Percentiles rank a stretch among this genome's conserved stretches.
These are phyloP conservation scores for Umbelopsis sp. DNA, from an alignment of 192 early-diverging fungal species.

Conservation along the genomic window DNA sequence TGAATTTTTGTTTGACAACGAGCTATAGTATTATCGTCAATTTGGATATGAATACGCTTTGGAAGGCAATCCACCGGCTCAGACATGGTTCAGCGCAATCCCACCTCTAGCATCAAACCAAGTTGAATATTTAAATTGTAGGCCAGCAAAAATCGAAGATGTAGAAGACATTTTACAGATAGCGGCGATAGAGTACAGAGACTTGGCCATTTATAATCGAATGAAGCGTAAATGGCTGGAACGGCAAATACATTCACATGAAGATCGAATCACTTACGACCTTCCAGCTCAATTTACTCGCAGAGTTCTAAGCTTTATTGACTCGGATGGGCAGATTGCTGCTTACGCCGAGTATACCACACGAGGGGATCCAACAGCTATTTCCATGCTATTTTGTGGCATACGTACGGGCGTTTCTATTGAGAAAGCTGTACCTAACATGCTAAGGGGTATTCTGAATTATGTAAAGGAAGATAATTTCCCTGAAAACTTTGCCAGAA, in stretches of 20 bases:
- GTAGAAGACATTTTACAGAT: not conserved
- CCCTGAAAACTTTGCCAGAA: not conserved
- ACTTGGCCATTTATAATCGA: not conserved
- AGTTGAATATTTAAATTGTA: not conserved
- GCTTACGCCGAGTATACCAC: not conserved
- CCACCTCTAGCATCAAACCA: not conserved
- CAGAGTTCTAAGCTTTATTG: not conserved
- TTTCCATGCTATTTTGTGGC: not conserved
- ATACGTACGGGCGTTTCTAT: not conserved
- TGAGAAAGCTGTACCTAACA: not conserved
- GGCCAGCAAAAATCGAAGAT: not conserved
- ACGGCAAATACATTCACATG: not conserved
- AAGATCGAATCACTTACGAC: not conserved
- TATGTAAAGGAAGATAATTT: not conserved
- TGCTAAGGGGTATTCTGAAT: not conserved
- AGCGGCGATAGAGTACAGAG: not conserved
- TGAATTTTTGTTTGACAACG: not conserved
- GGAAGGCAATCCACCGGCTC: not conserved
- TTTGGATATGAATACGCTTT: constrained; percentile 7
- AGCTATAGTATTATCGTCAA: not conserved
- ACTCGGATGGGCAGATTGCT: not conserved
- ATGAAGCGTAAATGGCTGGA: not conserved
- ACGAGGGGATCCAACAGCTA: not conserved
- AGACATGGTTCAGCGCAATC: not conserved
- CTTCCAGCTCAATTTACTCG: not conserved